phyloP scores from a whole-genome alignment of 768 basidiomycete species.

The Trametes cinnabarina region DNA sequence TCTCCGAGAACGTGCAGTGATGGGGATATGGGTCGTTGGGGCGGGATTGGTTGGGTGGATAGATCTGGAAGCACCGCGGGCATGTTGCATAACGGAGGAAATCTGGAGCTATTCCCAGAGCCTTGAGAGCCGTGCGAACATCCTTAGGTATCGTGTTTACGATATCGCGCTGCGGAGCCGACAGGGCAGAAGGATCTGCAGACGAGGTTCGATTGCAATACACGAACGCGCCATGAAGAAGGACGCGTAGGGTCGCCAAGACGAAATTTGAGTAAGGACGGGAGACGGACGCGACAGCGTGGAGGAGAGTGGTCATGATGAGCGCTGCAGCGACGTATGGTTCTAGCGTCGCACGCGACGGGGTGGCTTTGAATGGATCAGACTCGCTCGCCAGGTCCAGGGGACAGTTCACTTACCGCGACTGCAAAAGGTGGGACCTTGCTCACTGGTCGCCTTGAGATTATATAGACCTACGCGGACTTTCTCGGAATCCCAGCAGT shows the following conservation, averaged over 20 bases:
- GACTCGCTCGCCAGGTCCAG: conserved; percentile 25
- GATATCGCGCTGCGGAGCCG: not conserved
- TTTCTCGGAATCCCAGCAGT: not conserved
- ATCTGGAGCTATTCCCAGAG: not conserved
- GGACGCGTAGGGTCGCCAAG: conserved; percentile 30
- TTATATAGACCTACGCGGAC: not conserved
- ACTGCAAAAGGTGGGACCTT: not conserved
- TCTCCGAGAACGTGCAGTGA: not conserved
- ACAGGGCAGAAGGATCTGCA: not conserved
- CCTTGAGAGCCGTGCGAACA: not conserved
- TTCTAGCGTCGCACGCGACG: not conserved
- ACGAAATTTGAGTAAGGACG: not conserved
- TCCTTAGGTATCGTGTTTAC: not conserved
- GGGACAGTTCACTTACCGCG: not conserved
- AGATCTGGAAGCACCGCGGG: not conserved
- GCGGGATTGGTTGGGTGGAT: not conserved
- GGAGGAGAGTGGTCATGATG: not conserved
- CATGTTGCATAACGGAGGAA: not conserved
- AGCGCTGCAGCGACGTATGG: not conserved
- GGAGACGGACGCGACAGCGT: not conserved
- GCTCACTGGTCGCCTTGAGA: not conserved
- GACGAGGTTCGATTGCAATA: not conserved
- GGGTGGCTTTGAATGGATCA: too few species aligned
- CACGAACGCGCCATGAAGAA: not conserved
- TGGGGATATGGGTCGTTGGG: not conserved